These are phyloP conservation scores for Hypoxylon sp. DNA, from an alignment of 2,329 filamentous ascomycete genomes.

Conservation along the genomic window DNA sequence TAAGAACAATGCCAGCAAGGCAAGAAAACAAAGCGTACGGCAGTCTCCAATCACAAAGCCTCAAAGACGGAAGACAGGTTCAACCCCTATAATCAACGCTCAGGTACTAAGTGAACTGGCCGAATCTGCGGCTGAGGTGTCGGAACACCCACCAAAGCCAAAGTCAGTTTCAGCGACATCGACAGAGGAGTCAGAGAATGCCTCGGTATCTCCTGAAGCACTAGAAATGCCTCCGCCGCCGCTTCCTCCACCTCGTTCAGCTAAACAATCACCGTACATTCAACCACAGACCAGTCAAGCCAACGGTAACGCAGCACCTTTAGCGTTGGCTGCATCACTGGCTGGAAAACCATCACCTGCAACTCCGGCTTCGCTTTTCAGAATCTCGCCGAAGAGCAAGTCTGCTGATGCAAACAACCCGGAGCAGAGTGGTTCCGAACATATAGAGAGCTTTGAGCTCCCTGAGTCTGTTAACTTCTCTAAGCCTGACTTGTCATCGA, in stretches of 20 bases:
- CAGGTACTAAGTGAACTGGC: conserved; percentile 69
- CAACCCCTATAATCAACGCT: conserved; percentile 70
- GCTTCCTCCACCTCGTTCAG: conserved; percentile 75
- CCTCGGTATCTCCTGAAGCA: conserved; percentile 74
- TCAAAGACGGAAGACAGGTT: conserved; percentile 67
- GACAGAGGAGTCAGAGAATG: conserved; percentile 74
- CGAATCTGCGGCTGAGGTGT: conserved; percentile 59
- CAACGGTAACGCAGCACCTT: conserved; percentile 50
- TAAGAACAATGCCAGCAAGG: conserved; percentile 67
- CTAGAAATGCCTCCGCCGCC: conserved; percentile 78
- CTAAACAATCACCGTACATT: conserved; percentile 77
- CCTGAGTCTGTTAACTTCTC: conserved; percentile 77
- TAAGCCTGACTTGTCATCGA: conserved; percentile 63
- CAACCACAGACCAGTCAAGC: conserved; percentile 68
- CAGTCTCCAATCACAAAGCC: conserved; percentile 82
- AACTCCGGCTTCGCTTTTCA: conserved; percentile 91
- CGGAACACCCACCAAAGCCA: conserved; percentile 47
- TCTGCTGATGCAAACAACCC: conserved; percentile 60
- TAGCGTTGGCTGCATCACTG: conserved; percentile 48
- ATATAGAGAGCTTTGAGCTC: conserved; percentile 74
- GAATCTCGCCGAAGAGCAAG: conserved; percentile 71
- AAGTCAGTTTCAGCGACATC: conserved; percentile 58
- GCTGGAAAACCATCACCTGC: conserved; percentile 73
- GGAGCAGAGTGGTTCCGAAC: conserved; percentile 64
- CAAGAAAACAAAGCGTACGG: conserved; percentile 70